phyloP scores from a whole-genome alignment of 1,284 basidiomycete species.

The Cutaneotrichosporon mucoides region DNA sequence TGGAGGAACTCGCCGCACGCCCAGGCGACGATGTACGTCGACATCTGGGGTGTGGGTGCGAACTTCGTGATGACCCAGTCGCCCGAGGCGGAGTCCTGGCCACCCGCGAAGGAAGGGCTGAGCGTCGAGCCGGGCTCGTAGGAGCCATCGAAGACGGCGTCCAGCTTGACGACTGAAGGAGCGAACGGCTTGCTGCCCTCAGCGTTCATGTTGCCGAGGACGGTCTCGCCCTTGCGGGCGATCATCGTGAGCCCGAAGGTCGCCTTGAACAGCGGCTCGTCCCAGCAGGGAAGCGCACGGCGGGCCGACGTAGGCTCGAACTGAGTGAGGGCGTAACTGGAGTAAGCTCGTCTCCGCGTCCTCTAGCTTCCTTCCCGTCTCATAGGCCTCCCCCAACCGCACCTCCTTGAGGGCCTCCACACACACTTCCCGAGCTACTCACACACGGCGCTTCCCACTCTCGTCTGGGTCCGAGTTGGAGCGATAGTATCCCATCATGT shows the following conservation, averaged over 20 bases:
- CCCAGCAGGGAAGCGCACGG: conserved; percentile 78
- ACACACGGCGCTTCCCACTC: conserved; percentile 50
- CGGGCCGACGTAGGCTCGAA: conserved; percentile 80
- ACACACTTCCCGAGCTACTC: conserved; percentile 9
- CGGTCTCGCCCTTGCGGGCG: conserved; percentile 63
- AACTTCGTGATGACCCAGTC: conserved; percentile 78
- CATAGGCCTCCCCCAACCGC: too few relatives aligned
- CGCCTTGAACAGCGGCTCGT: conserved; percentile 88
- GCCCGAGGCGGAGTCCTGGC: conserved; percentile 15
- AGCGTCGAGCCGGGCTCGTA: conserved; percentile 46
- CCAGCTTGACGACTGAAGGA: conserved; percentile 27
- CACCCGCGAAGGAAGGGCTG: conserved; percentile 14
- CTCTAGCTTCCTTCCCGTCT: neutral
- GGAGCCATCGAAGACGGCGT: conserved; percentile 30
- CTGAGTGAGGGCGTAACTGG: conserved; percentile 70
- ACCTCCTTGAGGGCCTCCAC: too few relatives aligned
- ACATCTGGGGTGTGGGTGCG: conserved; percentile 75
- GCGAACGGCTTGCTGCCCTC: conserved; percentile 55
- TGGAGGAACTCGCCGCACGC: conserved; percentile 79
- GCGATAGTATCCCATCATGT: conserved; percentile 57
- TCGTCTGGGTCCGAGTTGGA: conserved; percentile 51
- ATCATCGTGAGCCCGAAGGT: conserved; percentile 79
- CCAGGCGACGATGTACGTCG: conserved; percentile 85
- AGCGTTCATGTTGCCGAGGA: conserved; percentile 76
- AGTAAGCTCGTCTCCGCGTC: neutral